These are phyloP conservation scores for Neurospora sp. DNA, from an alignment of 495 filamentous ascomycete genomes.

Conservation along the genomic window DNA sequence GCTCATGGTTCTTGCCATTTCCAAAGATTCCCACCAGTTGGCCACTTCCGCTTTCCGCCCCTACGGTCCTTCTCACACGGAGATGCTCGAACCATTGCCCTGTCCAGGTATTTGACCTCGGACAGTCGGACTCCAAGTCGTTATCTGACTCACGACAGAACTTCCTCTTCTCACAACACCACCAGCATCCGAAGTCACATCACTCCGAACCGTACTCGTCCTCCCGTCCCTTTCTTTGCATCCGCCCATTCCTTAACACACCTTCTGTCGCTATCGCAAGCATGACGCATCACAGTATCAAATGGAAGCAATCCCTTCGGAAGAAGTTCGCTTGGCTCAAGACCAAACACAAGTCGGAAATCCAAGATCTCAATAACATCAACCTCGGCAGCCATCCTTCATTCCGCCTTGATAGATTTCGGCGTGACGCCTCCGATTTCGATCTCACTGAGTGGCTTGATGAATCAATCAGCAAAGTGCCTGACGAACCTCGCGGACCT, in stretches of 20 bases:
- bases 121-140: neutral
- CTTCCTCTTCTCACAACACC: neutral
- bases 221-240: neutral
- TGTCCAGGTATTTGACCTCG: neutral
- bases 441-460: too few species aligned
- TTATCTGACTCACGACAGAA: neutral
- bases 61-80: neutral
- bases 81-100: neutral
- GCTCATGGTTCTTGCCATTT: neutral
- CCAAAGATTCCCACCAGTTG: neutral
- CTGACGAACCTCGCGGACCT: too few species aligned
- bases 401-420: neutral
- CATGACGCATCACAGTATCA: neutral
- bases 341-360: neutral
- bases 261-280: neutral
- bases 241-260: neutral
- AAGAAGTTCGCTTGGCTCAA: neutral
- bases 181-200: neutral
- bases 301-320: neutral
- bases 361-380: neutral
- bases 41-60: neutral
- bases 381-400: neutral
- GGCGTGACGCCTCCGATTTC: too few species aligned
- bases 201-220: neutral
- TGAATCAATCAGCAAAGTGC: too few species aligned